Evolutionary conservation across 176 grass and related monocot species (phyloP).

Genomic region (Saccharum officinarum): DNA sequence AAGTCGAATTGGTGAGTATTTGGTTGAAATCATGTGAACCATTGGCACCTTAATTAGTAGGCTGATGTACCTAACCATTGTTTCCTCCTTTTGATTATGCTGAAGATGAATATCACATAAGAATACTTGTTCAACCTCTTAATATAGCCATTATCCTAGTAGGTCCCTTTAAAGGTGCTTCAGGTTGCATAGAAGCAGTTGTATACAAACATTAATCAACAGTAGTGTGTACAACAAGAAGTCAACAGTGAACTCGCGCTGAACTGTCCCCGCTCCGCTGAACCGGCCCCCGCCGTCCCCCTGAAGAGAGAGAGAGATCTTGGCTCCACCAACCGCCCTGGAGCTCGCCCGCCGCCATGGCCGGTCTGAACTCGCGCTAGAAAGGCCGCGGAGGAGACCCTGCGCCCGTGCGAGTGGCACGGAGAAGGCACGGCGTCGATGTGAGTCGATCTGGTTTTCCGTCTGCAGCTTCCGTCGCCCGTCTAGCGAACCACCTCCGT

Average conservation of each 20-base stretch:
- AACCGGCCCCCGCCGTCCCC: no score
- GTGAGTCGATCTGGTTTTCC: no score
- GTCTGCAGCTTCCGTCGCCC: no score
- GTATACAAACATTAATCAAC: background rate
- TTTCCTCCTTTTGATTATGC: background rate
- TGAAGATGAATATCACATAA: background rate
- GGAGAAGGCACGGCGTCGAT: no score
- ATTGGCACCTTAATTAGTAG: background rate
- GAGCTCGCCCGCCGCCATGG: no score
- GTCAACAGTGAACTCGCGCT: no score
- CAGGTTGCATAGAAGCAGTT: constrained; percentile 19
- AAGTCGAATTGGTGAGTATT: constrained; percentile 53
- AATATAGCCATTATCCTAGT: background rate
- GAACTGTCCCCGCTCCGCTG: no score
- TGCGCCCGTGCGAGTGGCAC: no score
- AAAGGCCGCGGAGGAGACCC: no score
- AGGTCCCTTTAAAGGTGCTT: constrained; percentile 2
- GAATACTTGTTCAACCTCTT: background rate
- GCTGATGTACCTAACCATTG: background rate
- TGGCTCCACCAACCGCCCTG: constrained; percentile 58
- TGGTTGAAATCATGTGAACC: background rate
- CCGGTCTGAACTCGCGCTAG: no score
- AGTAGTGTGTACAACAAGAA: constrained; percentile 27
- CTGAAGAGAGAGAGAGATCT: no score
- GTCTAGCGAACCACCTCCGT: no score